A percentile compares a stretch with the other conserved stretches of the same genome.
Conservation (phyloP, 1,139 yeast genomes). For the Saccharomyces pastorianus region DNA sequence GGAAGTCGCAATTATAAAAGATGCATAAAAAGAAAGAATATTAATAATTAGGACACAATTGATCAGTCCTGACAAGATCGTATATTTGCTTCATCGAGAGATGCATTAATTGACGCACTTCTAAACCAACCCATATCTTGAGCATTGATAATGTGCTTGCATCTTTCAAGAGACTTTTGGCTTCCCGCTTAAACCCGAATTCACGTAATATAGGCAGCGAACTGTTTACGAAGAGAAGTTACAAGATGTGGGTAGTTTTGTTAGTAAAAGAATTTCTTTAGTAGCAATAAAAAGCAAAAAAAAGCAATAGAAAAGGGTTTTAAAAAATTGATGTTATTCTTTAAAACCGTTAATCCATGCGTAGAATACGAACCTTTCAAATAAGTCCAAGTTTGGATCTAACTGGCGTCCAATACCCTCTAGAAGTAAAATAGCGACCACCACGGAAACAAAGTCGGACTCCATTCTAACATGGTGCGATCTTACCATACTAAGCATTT, state of each 20-base stretch:
- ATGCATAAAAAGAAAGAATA: not conserved
- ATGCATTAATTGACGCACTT: constrained; percentile 76
- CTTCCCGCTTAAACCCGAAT: constrained; percentile 61
- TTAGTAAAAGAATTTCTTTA: constrained; percentile 6
- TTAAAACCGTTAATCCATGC: constrained; percentile 32
- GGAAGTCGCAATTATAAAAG: not conserved
- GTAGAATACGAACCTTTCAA: constrained; percentile 81
- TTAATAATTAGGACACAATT: constrained; percentile 51
- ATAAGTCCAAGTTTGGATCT: constrained; percentile 85
- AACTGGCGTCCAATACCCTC: constrained; percentile 95
- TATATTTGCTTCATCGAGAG: constrained; percentile 57
- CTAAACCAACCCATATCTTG: constrained; percentile 86
- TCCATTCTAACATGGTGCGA: constrained; percentile 95
- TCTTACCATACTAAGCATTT: constrained; percentile 84
- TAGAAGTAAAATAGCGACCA: constrained; percentile 76
- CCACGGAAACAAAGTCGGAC: constrained; percentile 89
- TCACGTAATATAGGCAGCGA: constrained; percentile 84
- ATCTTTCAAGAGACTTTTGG: constrained; percentile 47
- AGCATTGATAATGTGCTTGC: constrained; percentile 68
- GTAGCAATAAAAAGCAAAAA: constrained; percentile 10
- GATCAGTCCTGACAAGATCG: constrained; percentile 49
- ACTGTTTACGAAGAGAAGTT: constrained; percentile 39
- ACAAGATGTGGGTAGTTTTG: not conserved
- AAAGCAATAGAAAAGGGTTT: not conserved
- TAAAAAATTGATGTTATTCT: not conserved